Base-by-base conservation (phyloP, 805 yeast genomes). In the Candida caryicola region DNA sequence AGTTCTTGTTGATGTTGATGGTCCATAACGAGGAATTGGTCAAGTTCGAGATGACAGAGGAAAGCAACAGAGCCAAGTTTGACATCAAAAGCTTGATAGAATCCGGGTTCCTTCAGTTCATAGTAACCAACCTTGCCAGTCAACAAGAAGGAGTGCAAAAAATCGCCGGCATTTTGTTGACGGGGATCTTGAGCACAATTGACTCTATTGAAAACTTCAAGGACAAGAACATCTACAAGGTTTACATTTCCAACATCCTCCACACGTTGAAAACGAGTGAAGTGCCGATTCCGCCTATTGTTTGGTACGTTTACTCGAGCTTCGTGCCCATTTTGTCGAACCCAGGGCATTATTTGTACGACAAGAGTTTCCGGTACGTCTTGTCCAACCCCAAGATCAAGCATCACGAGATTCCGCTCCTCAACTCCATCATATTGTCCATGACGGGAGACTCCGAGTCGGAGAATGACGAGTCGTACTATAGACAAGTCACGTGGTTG, bases 341-440 rank as follows among this genome's bases (percentile, higher is more conserved):
- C 44, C 96, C 97, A 0, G 77, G 81, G 0, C 91, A 86, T 45
- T 73, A 71, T 49, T 57, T 91, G 15, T 85, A 82, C 57, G 96
- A 89, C 45, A 77, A 78, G 47, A 77, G 79, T 0, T 77, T 71
- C 49, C 74, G 82, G 41, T 87, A 80, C 73, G 69, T 89, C 8
- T 62, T 87, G 26, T 62, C 76, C 4, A 75, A 77, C 27, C 81
- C 86, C 3, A 56, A 54, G 12, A 52, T 74, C 33, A 62, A 62
- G 43, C 36, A 52, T 4, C 53, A 49, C 36, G 78, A 72, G 17
- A 50, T 77, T 30, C 82, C 83, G 3, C 49, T 77, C 30, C 72
- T 60, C 52, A 62, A 59, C 25, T 37, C 62, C 2, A 66, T 77
- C 6, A 56, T 64, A 39, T 51, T 39, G 47, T 47, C 57, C 13